These are phyloP conservation scores for Phoma sp. DNA, from an alignment of 2,329 filamentous ascomycete genomes.

Conservation along the genomic window DNA sequence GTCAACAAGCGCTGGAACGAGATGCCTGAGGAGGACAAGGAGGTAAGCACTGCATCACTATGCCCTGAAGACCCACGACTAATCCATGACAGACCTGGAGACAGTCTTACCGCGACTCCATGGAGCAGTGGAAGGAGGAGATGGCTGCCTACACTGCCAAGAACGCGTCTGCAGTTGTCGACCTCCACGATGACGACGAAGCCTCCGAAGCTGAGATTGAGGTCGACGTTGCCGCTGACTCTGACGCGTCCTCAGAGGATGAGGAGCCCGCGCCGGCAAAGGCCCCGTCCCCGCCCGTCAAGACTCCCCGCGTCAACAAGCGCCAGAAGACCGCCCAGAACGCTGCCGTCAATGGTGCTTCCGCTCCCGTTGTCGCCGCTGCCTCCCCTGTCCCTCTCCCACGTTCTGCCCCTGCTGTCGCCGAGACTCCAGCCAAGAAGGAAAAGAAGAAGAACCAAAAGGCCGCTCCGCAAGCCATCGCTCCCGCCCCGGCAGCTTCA, in stretches of 20 bases:
- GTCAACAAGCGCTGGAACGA: constrained; percentile 85
- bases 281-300: constrained; percentile 46
- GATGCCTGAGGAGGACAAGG: constrained; percentile 77
- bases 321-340: constrained; percentile 45
- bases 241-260: constrained; percentile 51
- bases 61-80: neutral
- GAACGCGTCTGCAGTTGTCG: constrained; percentile 47
- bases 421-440: constrained; percentile 39
- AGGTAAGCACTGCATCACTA: constrained; percentile 53
- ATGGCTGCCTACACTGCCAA: constrained; percentile 64
- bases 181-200: constrained; percentile 54
- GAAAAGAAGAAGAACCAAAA: constrained; percentile 47
- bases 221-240: constrained; percentile 48
- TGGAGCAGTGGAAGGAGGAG: constrained; percentile 64
- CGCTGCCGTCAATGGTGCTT: constrained; percentile 34
- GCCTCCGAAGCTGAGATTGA: constrained; percentile 40
- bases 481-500: constrained; percentile 31
- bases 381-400: constrained; percentile 40
- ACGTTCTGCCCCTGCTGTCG: constrained; percentile 15
- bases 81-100: constrained; percentile 40
- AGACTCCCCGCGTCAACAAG: constrained; percentile 48
- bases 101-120: constrained; percentile 60
- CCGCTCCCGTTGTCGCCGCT: constrained; percentile 25
- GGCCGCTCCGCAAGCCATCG: constrained; percentile 34
- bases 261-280: constrained; percentile 44